Base-by-base conservation (phyloP, 768 basidiomycete genomes). In the Leccinellum rugosiceps region DNA sequence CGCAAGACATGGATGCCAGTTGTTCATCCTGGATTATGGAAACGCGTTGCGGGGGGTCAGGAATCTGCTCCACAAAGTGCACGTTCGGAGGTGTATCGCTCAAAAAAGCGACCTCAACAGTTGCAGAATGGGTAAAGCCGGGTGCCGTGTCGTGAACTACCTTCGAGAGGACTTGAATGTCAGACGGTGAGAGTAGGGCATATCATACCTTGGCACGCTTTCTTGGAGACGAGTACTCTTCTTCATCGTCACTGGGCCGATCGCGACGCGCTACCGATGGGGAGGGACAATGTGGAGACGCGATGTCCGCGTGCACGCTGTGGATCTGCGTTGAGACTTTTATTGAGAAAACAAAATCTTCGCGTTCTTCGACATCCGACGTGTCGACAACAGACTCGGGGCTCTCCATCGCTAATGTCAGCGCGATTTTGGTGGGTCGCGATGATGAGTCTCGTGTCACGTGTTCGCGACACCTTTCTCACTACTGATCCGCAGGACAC, bases 311-410 rank as follows among this genome's bases (percentile, higher is more conserved):
- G 25, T 9, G 10, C 30, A 34, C 21, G 6, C 5, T 38, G 21
- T 53, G 45, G 25, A 32, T 11, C 15, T 53, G 54, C 26, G 57
- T 46, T n/a, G 38, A 45, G 44, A 25, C 17, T 34, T 51, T 55
- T 21, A 69, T 57, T 6, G 63, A 55, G 59, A 59, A 52, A 14
- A 56, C 45, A n/a, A 80, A 58, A 46, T 76, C 75, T 63, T 81
- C 81, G 41, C 76, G 75, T 61, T 88, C 86, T 62, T 86, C 86
- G 48, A 74, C 69, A 61, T 88, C 86, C 4, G 85, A 87, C 17
- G 86, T 86, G 63, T 83, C 83, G 14, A 87, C 80, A 49, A 81
- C 65, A 41, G 35, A 38, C 45, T 83, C 83, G 6, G 59, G 59
- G 44, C 55, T 59, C 14, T 69, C 64, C 66, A 67, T 67, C 48